Percentiles rank a stretch among this genome's conserved stretches.
Conservation (phyloP, 106 monocot genomes). For the Dioscorea dumetorum region DNA sequence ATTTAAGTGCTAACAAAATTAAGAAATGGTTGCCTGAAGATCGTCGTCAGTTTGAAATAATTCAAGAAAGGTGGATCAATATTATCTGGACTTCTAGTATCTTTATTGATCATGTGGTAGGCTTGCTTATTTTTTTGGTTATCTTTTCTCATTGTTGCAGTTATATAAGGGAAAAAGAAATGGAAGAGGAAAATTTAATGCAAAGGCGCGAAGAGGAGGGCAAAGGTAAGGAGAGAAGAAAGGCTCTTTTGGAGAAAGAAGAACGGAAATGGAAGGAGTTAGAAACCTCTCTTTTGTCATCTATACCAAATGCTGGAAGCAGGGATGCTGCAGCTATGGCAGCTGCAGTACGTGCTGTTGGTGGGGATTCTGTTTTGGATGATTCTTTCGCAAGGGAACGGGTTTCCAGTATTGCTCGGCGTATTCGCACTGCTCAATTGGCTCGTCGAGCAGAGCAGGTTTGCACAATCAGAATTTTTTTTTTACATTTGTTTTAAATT, state of each 20-base stretch:
- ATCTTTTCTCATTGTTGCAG: slow-evolving; percentile 22
- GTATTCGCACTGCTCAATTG: slow-evolving; percentile 73
- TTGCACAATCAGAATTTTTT: slow-evolving; percentile 2
- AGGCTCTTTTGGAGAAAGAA: slow-evolving; percentile 86
- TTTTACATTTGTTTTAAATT: too few species aligned
- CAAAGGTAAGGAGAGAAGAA: slow-evolving; percentile 94
- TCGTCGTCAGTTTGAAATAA: slow-evolving; percentile 83
- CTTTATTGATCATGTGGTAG: background rate
- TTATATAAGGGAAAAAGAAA: slow-evolving; percentile 95
- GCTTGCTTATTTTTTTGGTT: background rate
- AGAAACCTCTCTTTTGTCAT: slow-evolving; percentile 78
- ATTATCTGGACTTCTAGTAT: background rate
- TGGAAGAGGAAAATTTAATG: slow-evolving; percentile 98
- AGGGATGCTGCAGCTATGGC: slow-evolving; percentile 96
- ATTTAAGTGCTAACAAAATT: slow-evolving; percentile 93
- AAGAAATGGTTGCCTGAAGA: slow-evolving; percentile 99
- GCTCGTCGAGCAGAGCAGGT: slow-evolving; percentile 92
- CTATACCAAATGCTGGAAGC: slow-evolving; percentile 89
- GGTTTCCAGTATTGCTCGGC: slow-evolving; percentile 71
- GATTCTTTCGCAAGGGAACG: slow-evolving; percentile 94
- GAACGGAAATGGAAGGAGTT: slow-evolving; percentile 99
- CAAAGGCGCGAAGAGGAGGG: slow-evolving; percentile 97
- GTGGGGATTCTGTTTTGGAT: slow-evolving; percentile 89
- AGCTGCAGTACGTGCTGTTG: slow-evolving; percentile 93
- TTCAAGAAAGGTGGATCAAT: slow-evolving; percentile 79